phyloP scores from a whole-genome alignment of 805 yeast species.

The Starmerella davenportii region DNA sequence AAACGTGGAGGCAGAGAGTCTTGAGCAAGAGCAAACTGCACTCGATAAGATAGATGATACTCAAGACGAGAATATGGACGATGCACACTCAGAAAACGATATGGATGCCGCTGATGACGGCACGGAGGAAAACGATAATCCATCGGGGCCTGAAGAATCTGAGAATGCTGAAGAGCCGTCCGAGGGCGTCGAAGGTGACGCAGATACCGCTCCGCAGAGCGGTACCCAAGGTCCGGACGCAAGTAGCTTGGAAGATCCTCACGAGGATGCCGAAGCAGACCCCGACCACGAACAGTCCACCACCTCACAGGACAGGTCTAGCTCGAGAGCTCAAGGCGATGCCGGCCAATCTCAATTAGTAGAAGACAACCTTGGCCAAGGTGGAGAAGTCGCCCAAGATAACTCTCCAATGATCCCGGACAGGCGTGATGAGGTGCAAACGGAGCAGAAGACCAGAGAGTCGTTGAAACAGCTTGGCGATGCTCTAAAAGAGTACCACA shows the following conservation, averaged over 20 bases:
- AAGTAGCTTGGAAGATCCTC: conserved; percentile 5
- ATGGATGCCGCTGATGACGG: conserved; percentile 20
- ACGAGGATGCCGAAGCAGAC: conserved; percentile 44
- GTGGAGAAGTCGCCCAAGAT: conserved; percentile 33
- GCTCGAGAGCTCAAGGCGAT: conserved; percentile 35
- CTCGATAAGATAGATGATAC: conserved; percentile 16
- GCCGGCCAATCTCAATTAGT: conserved; percentile 32
- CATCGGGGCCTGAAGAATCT: conserved; percentile 19
- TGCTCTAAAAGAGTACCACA: conserved; percentile 75
- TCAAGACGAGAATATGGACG: conserved; percentile 21
- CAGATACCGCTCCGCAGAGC: conserved; percentile 20
- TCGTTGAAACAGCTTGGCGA: conserved; percentile 82
- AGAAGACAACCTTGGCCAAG: conserved; percentile 30
- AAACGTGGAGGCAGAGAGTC: conserved; percentile 9
- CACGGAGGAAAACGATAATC: conserved; percentile 16
- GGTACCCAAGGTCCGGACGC: conserved; percentile 39
- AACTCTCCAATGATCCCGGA: not conserved
- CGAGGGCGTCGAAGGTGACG: conserved; percentile 21
- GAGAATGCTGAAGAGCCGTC: conserved; percentile 19
- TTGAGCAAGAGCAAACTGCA: not conserved
- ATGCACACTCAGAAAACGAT: conserved; percentile 19
- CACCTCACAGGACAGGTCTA: conserved; percentile 21
- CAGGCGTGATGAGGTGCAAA: not conserved
- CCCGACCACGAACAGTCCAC: conserved; percentile 18
- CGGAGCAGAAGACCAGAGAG: conserved; percentile 25